Conservation (phyloP, 306 rosid species). For the Cercis canadensis region DNA sequence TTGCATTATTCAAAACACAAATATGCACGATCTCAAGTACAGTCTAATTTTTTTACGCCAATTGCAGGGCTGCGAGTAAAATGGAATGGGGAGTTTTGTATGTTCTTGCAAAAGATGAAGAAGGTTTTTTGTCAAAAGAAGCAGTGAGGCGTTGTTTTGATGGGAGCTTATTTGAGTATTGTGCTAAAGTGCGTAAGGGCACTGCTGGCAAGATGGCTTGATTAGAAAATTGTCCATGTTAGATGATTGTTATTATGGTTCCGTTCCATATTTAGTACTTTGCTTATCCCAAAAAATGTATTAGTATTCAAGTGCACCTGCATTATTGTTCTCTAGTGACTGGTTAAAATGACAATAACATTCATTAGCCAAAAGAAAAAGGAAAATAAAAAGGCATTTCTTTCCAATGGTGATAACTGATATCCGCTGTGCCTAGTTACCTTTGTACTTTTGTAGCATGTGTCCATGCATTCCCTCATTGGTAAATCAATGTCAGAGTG, state of each 20-base stretch:
- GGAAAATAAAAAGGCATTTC: no score
- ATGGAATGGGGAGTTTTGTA: constrained; percentile 77
- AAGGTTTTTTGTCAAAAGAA: constrained; percentile 73
- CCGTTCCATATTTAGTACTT: not conserved
- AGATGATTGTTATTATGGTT: not conserved
- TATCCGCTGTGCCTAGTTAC: no score
- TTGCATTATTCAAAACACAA: not conserved
- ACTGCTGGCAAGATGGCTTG: constrained; percentile 51
- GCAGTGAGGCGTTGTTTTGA: constrained; percentile 85
- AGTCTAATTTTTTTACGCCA: no score
- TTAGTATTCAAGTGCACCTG: not conserved
- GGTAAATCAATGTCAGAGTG: no score
- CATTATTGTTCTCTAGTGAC: no score
- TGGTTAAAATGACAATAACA: no score
- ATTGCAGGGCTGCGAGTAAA: constrained; percentile 65
- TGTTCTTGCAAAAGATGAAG: constrained; percentile 65
- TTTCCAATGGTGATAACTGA: no score
- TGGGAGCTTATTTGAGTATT: constrained; percentile 79
- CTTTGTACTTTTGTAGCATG: no score
- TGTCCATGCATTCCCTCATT: no score
- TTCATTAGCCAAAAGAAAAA: no score
- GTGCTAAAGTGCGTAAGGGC: constrained; percentile 62
- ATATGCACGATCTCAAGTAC: no score
- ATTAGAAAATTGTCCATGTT: not conserved
- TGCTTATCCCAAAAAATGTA: no score